Conservation (phyloP, 1,284 basidiomycete species). For the Trametes polyzona region DNA sequence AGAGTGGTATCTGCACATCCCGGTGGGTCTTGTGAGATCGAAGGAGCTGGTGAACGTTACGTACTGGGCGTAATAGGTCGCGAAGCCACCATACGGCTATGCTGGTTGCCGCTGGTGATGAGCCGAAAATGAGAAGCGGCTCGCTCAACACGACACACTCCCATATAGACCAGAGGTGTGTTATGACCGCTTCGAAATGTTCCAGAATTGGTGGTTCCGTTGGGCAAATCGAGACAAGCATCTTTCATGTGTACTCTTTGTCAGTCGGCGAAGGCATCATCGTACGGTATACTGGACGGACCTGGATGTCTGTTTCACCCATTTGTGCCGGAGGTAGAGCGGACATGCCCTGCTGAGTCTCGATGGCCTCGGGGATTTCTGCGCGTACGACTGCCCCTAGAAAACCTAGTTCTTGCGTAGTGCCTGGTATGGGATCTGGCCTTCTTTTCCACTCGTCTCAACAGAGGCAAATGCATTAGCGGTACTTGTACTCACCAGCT, state of each 20-base stretch:
- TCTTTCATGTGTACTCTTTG: too few species aligned
- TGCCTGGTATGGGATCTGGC: conserved; percentile 67
- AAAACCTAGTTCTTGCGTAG: conserved; percentile 76
- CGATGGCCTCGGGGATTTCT: conserved; percentile 69
- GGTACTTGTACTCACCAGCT: conserved; percentile 66
- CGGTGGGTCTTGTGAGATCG: not conserved
- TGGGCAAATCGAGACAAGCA: conserved; percentile 78
- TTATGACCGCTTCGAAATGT: conserved; percentile 76
- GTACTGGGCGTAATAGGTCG: conserved; percentile 85
- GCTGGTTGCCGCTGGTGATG: conserved; percentile 80
- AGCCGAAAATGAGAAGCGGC: conserved; percentile 85
- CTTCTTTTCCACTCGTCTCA: conserved; percentile 56
- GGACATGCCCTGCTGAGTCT: conserved; percentile 72
- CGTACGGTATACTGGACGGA: conserved; percentile 2
- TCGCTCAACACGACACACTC: conserved; percentile 89
- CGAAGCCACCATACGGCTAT: conserved; percentile 91
- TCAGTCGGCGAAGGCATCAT: too few species aligned
- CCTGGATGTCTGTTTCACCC: conserved; percentile 27
- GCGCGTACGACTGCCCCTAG: conserved; percentile 76
- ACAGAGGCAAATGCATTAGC: conserved; percentile 4
- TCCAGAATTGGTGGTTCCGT: conserved; percentile 71
- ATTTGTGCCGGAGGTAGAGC: conserved; percentile 15
- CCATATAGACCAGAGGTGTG: conserved; percentile 93
- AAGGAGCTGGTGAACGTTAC: conserved; percentile 25
- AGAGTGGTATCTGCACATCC: conserved; percentile 70